Conservation (phyloP, 352 stramenopile genomes). For the Blastocystis sp. region DNA sequence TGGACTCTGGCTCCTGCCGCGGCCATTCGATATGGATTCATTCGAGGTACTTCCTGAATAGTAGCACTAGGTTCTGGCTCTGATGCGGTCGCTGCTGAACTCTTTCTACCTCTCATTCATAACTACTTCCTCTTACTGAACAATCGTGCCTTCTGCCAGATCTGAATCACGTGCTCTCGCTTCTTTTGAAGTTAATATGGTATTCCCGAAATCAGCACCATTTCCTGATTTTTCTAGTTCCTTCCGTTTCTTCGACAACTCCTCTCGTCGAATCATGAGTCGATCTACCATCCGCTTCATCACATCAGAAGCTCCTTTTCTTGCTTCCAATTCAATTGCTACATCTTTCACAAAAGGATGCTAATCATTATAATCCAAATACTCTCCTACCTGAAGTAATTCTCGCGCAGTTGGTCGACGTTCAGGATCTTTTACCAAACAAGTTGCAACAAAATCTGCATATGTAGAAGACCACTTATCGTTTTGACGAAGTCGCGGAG, state of each 20-base stretch:
- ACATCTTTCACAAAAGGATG: slow-evolving; percentile 71
- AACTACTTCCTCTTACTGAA: neutral
- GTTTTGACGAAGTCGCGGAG: slow-evolving; percentile 77
- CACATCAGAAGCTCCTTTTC: neutral
- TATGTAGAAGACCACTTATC: slow-evolving; percentile 73
- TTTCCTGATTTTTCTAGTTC: neutral
- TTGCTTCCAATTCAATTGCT: slow-evolving; percentile 67
- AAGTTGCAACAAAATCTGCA: slow-evolving; percentile 82
- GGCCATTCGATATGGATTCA: slow-evolving; percentile 40
- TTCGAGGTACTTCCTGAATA: neutral
- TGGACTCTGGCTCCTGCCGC: neutral
- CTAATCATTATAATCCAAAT: neutral
- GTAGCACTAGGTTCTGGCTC: neutral
- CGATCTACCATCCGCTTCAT: slow-evolving; percentile 68
- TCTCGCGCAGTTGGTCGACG: slow-evolving; percentile 80
- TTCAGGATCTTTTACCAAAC: slow-evolving; percentile 82
- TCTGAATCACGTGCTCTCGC: neutral
- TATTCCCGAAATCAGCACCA: slow-evolving; percentile 53
- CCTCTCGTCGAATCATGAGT: slow-evolving; percentile 25
- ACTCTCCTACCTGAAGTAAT: slow-evolving; percentile 73
- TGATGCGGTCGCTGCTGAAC: neutral
- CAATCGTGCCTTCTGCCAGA: neutral
- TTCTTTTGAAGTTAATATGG: neutral
- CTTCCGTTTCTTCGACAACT: slow-evolving; percentile 30
- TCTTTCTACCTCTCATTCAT: neutral